Base-by-base conservation (phyloP, 495 filamentous ascomycete species). In the Daldinia caldariorum region DNA sequence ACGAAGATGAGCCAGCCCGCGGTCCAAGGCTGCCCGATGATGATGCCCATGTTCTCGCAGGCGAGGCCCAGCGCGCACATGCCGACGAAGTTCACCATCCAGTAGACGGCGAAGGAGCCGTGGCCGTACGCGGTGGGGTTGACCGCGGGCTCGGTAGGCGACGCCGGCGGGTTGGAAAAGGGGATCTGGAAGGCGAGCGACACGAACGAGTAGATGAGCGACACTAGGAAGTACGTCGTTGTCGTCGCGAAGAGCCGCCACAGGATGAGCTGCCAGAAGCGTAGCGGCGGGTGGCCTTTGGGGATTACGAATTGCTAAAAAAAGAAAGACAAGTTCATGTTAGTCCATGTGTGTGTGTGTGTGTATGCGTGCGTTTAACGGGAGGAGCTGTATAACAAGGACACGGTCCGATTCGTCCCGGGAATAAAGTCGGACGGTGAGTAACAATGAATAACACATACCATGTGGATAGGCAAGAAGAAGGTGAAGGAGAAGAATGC, bases 51-150 rank as follows among this genome's bases (percentile, higher is more conserved):
- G 68, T 92, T 92, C 81, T 92, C 89, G 64, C 88, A 90, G 0
- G 89, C 89, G 4, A 92, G 79, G 0, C 90, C 89, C 9, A 92
- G 72, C 0, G 88, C 88, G 18, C 81, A 82, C 90, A 92, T 92
- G 4, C 90, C 89, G 1, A 88, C 79, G 77, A 83, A 92, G 67
- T 92, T 92, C 16, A 91, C 76, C 89, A 92, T 91, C 89, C 89
- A 92, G 73, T 90, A 92, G 0, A 92, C 88, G 0, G 86, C 77
- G 58, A 92, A 92, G 0, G 86, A 89, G 13, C 81, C 89, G 18
- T 81, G 75, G 3, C 84, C 83, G 74, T 90, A 92, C 0, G 85
- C 87, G 43, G 88, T 88, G 0, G 87, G 75, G 45, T 84, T 83
- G 29, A 68, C 71, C 0, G 83, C 81, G 7, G 83, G 72, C 2